phyloP scores from a whole-genome alignment of 2,329 filamentous ascomycete species.

The Cladosporium sp. region DNA sequence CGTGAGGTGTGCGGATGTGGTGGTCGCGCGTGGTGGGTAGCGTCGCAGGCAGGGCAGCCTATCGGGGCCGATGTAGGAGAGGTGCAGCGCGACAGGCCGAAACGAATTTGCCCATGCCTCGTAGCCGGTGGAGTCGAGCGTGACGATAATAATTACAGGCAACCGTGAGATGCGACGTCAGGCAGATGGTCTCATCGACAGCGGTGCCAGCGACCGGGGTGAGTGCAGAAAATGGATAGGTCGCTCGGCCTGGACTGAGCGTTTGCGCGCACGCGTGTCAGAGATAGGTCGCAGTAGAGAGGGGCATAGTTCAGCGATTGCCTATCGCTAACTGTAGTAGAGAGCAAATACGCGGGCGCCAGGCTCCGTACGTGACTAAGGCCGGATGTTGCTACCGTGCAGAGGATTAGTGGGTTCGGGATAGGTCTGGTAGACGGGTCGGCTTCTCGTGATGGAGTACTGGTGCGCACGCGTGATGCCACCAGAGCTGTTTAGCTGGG shows the following conservation, averaged over 20 bases:
- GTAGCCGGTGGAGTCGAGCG: background rate
- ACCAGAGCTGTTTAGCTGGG: background rate
- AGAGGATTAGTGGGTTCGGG: background rate
- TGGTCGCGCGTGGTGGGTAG: background rate
- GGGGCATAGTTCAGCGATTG: background rate
- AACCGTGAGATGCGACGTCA: conserved; percentile 1
- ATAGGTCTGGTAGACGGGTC: background rate
- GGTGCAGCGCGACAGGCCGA: conserved; percentile 1
- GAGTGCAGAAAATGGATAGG: background rate
- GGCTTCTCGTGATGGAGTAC: background rate
- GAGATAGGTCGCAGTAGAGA: background rate
- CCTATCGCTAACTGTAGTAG: background rate
- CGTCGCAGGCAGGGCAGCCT: conserved; percentile 1
- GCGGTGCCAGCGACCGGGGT: background rate
- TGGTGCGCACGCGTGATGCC: background rate
- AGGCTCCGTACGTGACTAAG: background rate
- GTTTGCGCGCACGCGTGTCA: background rate
- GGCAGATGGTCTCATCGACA: background rate
- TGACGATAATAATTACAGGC: background rate
- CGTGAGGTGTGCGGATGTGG: background rate
- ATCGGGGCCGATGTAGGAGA: conserved; percentile 12
- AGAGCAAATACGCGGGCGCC: background rate
- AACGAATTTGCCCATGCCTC: conserved; percentile 1
- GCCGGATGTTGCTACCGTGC: conserved; percentile 1
- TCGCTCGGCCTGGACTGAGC: background rate